Conservation (phyloP, 176 grass and related monocot genomes). For the Lolium perenne region DNA sequence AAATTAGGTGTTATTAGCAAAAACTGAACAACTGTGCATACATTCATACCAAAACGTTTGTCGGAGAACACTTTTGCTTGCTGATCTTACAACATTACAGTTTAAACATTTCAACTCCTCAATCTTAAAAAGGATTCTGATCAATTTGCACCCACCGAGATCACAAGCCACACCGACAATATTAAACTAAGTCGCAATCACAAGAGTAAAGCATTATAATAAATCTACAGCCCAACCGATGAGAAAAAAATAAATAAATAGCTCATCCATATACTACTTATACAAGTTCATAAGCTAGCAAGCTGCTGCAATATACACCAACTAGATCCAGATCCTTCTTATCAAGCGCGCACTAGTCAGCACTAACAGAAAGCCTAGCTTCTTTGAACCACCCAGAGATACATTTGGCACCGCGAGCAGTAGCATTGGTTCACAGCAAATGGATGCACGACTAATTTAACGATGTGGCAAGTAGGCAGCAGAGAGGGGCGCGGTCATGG, state of each 20-base stretch:
- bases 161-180: not conserved
- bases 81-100: not conserved
- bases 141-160: not conserved
- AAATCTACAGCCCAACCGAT: not conserved
- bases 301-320: not conserved
- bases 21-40: not conserved
- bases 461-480: conserved; percentile 12
- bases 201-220: not conserved
- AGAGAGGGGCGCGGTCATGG: not conserved
- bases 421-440: not conserved
- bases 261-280: not conserved
- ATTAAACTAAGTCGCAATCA: not conserved
- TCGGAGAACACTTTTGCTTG: not conserved
- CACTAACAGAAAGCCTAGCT: not conserved
- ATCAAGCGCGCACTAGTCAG: too few species aligned
- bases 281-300: not conserved
- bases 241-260: not conserved
- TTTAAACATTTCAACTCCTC: not conserved
- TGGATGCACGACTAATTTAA: not conserved
- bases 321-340: not conserved
- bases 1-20: not conserved
- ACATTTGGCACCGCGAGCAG: not conserved
- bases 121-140: not conserved
- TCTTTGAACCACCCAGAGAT: not conserved
- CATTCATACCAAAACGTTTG: conserved; percentile 5